phyloP scores from a whole-genome alignment of 345 rosid genomes.

The Boechera divaricarpa region DNA sequence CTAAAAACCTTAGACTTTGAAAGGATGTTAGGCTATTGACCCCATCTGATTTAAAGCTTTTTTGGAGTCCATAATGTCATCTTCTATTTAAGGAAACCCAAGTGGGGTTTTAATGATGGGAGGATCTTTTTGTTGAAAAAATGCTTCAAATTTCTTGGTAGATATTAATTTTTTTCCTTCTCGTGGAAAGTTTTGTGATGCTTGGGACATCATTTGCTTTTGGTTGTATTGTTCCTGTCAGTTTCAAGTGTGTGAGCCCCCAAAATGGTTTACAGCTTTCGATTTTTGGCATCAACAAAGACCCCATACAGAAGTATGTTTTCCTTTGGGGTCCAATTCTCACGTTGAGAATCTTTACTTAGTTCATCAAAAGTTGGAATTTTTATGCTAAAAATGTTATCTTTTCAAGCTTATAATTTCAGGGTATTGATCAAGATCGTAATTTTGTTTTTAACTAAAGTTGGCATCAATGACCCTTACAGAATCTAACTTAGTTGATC shows the following conservation, averaged over 20 bases:
- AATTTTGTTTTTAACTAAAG: background rate
- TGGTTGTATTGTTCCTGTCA: slow-evolving; percentile 40
- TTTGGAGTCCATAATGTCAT: slow-evolving; percentile 24
- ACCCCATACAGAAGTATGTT: slow-evolving; percentile 22
- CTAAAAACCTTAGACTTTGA: slow-evolving; percentile 16
- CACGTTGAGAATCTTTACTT: slow-evolving; percentile 39
- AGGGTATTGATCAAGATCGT: slow-evolving; percentile 8
- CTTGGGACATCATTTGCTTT: slow-evolving; percentile 44
- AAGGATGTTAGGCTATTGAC: slow-evolving; percentile 30
- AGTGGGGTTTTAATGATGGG: slow-evolving; percentile 35
- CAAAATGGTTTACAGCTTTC: slow-evolving; percentile 42
- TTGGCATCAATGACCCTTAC: background rate
- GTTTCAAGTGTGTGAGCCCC: slow-evolving; percentile 35
- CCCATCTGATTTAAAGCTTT: slow-evolving; percentile 19
- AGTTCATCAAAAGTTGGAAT: slow-evolving; percentile 29
- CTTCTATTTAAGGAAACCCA: slow-evolving; percentile 37
- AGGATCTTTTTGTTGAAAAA: slow-evolving; percentile 21
- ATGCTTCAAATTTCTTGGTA: slow-evolving; percentile 25
- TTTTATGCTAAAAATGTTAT: slow-evolving; percentile 16
- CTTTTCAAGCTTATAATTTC: background rate
- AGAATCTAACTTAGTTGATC: background rate
- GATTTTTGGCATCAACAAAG: slow-evolving; percentile 37
- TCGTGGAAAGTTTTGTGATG: slow-evolving; percentile 42
- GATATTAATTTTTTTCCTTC: slow-evolving; percentile 19
- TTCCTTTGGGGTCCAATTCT: slow-evolving; percentile 32